phyloP scores from a whole-genome alignment of 2,329 filamentous ascomycete genomes.

The Calonectria hawksworthii region DNA sequence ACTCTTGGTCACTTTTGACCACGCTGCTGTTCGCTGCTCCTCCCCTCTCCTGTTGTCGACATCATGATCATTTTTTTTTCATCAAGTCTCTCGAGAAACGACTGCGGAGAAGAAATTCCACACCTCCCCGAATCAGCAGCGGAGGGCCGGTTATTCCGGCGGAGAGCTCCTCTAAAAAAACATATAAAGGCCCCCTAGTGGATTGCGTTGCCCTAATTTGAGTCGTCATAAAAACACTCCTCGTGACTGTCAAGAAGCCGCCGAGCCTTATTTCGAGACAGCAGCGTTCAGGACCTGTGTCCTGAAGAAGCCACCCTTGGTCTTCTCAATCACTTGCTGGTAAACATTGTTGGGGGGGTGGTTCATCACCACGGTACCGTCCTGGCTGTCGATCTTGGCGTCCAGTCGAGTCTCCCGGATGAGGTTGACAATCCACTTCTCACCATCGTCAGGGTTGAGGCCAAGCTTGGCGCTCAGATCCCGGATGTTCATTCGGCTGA shows the following conservation, averaged over 20 bases:
- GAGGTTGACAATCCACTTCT: conserved; percentile 99
- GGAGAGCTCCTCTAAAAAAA: conserved; percentile 26
- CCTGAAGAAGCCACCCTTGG: conserved; percentile 98
- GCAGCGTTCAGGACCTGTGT: conserved; percentile 91
- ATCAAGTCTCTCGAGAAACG: conserved; percentile 12
- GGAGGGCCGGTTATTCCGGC: conserved; percentile 35
- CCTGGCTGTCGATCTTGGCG: conserved; percentile 99
- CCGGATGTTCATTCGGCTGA: conserved; percentile 98
- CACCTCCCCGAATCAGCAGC: conserved; percentile 30
- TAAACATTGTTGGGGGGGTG: conserved; percentile 98
- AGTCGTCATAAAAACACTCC: conserved; percentile 40
- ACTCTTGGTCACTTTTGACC: conserved; percentile 35
- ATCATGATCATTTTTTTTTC: conserved; percentile 15
- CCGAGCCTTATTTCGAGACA: conserved; percentile 63
- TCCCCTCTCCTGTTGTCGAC: conserved; percentile 32
- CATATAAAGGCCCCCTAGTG: conserved; percentile 23
- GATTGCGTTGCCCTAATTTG: conserved; percentile 40
- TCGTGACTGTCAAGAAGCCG: conserved; percentile 26
- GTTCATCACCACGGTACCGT: conserved; percentile 99
- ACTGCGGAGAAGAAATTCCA: conserved; percentile 23
- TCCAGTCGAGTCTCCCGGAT: conserved; percentile 98
- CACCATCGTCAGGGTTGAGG: conserved; percentile 92
- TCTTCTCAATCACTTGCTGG: conserved; percentile 99
- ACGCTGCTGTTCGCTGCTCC: conserved; percentile 35
- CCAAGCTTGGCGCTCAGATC: conserved; percentile 94